Evolutionary conservation across 371 early-diverging fungal species (phyloP), one percentile per base, ranked within the genome.

Genomic region (Zopfochytrium polystomum): DNA sequence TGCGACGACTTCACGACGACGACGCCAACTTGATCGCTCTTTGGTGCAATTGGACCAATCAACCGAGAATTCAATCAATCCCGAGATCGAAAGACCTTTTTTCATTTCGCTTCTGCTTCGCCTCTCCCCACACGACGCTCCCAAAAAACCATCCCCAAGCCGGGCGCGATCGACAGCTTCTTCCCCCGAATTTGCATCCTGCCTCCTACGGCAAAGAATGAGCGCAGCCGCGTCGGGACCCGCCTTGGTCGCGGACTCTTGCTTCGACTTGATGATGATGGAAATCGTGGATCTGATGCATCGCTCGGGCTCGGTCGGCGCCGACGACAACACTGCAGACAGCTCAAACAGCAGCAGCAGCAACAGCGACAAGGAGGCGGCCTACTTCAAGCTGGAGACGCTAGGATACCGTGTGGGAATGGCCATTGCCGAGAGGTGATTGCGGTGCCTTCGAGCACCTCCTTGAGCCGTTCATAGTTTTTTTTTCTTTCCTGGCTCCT

Each of bases 391-490:
- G 72, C 80, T 95, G 45, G 95, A 96, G 59, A 79, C 76, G 63
- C 77, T 94, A 20, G 96, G 96, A 1, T 93, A 87, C 71, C 84
- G 90, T 15, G 92, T 95, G 22, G 96, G 95, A 15, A 80, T 85
- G 66, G 83, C 91, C 27, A 71, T 96, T 18, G 88, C 87, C 22
- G 96, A 96, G 74, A 85, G 85, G 89, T 91, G 76, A 48, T 48
- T 23, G n/a, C n/a, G n/a, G n/a, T n/a, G n/a, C 53, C 30, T 45
- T n/a, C 18, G n/a, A 52, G 7, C 7, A 9, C 11, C 22, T 22
- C 26, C 1, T n/a, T 50, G 23, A 20, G n/a, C 52, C 56, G 11
- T 9, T n/a, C n/a, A n/a, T n/a, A n/a, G n/a, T n/a, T 53, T 29
- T 53, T 42, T 42, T 42, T 11, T 42, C n/a, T n/a, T n/a, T n/a